A percentile compares a stretch with the other conserved stretches of the same genome.
Evolutionary conservation across 148 eudicot species (phyloP).

Genomic region (Chenopodium suecicum): DNA sequence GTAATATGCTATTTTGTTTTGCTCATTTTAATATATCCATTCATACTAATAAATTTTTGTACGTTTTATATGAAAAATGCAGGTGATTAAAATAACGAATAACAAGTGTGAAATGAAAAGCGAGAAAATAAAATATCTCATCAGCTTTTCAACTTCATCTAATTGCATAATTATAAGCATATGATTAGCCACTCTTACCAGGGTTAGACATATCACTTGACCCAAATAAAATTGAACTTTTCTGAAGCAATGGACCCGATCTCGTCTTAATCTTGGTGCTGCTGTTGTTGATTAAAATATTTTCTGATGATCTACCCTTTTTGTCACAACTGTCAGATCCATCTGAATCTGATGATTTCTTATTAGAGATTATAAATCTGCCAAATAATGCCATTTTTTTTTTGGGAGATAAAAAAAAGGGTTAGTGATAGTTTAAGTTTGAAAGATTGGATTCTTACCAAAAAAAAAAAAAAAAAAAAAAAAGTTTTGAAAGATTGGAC

Average conservation of each 20-base stretch:
- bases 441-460: too few relatives aligned
- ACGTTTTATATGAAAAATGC: too few relatives aligned
- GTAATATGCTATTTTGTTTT: too few relatives aligned
- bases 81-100: background rate
- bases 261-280: conserved; percentile 84
- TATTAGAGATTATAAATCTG: conserved; percentile 76
- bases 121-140: background rate
- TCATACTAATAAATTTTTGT: too few relatives aligned
- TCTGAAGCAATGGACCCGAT: conserved; percentile 98
- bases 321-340: conserved; percentile 80
- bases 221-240: conserved; percentile 70
- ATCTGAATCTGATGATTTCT: conserved; percentile 56
- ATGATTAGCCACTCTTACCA: background rate
- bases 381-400: conserved; percentile 85
- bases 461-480: too few relatives aligned
- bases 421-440: too few relatives aligned
- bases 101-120: too few relatives aligned
- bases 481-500: too few relatives aligned
- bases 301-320: conserved; percentile 37
- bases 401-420: too few relatives aligned
- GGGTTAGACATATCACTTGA: conserved; percentile 73
- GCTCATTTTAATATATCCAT: too few relatives aligned
- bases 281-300: conserved; percentile 8
- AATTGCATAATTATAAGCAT: background rate
- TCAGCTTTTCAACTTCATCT: background rate